phyloP scores from a whole-genome alignment of 768 basidiomycete genomes.

The Tulasnella sp. region DNA sequence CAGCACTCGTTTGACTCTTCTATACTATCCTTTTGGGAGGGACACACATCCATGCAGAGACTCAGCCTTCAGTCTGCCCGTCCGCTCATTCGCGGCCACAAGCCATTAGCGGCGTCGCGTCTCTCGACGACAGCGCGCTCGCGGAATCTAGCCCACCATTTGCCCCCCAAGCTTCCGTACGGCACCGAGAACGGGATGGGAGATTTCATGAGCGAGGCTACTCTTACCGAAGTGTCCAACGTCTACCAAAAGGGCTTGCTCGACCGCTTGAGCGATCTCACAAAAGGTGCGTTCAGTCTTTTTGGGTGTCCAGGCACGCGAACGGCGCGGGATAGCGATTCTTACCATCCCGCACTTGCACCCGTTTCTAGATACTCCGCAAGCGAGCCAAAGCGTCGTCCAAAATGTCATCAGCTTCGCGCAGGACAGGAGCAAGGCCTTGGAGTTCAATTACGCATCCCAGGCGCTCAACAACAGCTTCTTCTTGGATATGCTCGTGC shows the following conservation, averaged over 20 bases:
- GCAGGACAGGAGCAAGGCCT: slow-evolving; percentile 39
- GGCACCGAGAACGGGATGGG: slow-evolving; percentile 59
- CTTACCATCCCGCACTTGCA: neutral
- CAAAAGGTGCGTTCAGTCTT: slow-evolving; percentile 41
- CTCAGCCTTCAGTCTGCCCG: neutral
- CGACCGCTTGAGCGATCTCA: slow-evolving; percentile 60
- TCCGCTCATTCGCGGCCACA: slow-evolving; percentile 35
- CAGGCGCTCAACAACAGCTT: slow-evolving; percentile 91
- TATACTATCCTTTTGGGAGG: neutral
- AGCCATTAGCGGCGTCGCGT: neutral
- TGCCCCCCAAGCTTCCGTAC: slow-evolving; percentile 46
- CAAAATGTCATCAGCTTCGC: slow-evolving; percentile 67
- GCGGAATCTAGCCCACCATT: slow-evolving; percentile 20
- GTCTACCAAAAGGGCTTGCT: slow-evolving; percentile 84
- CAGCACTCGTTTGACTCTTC: neutral
- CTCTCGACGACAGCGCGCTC: slow-evolving; percentile 13
- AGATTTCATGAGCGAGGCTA: slow-evolving; percentile 63
- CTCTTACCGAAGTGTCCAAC: slow-evolving; percentile 56
- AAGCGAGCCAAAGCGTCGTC: slow-evolving; percentile 45
- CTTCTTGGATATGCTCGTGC: slow-evolving; percentile 78
- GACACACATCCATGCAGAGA: neutral
- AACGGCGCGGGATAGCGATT: neutral
- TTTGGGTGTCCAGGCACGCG: neutral
- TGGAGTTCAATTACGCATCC: slow-evolving; percentile 85
- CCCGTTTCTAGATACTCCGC: slow-evolving; percentile 36